phyloP scores from a whole-genome alignment of 805 yeast genomes.

The Starmerella vitae region DNA sequence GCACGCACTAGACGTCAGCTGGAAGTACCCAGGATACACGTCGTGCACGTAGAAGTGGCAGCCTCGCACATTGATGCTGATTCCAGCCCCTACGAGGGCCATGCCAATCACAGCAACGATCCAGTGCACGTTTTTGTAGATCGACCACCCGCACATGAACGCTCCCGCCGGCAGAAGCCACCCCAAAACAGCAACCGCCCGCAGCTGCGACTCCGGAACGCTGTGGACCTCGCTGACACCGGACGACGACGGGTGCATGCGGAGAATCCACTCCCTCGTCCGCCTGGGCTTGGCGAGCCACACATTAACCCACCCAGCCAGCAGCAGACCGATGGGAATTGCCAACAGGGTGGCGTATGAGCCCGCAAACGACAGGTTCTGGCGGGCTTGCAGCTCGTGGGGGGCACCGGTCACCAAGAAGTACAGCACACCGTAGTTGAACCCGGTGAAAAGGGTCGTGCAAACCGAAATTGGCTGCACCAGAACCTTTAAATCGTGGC shows the following conservation, averaged over 20 bases:
- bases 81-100: constrained; percentile 38
- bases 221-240: constrained; percentile 27
- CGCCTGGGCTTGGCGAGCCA: constrained; percentile 5
- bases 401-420: constrained; percentile 30
- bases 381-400: constrained; percentile 24
- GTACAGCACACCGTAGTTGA: constrained; percentile 34
- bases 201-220: constrained; percentile 62
- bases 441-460: constrained; percentile 32
- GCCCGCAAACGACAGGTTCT: constrained; percentile 17
- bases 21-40: constrained; percentile 43
- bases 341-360: constrained; percentile 27
- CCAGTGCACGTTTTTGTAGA: constrained; percentile 48
- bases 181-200: constrained; percentile 59
- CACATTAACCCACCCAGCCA: constrained; percentile 28
- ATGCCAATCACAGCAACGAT: constrained; percentile 45
- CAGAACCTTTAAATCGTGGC: constrained; percentile 54
- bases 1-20: constrained; percentile 51
- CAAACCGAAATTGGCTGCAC: constrained; percentile 34
- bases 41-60: constrained; percentile 49
- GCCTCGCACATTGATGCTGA: constrained; percentile 45
- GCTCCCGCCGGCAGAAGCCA: constrained; percentile 62
- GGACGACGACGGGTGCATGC: constrained; percentile 14
- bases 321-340: constrained; percentile 25
- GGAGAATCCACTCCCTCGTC: not conserved
- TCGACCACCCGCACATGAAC: constrained; percentile 82